Conservation (phyloP, 2,329 filamentous ascomycete genomes). For the Ilyonectria robusta region DNA sequence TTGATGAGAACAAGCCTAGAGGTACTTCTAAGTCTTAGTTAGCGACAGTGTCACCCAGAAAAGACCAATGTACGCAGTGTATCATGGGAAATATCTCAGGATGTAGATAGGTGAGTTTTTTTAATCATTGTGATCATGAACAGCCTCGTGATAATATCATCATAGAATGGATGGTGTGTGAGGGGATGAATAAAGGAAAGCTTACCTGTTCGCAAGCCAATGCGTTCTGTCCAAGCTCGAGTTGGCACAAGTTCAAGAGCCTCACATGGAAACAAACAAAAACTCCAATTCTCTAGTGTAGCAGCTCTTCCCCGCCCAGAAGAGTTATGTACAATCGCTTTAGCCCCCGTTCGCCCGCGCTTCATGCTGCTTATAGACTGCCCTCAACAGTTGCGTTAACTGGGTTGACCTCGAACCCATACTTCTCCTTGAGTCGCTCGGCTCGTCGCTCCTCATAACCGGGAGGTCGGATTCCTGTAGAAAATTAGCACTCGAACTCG, state of each 20-base stretch:
- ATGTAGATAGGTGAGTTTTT: constrained; percentile 50
- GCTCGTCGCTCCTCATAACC: constrained; percentile 89
- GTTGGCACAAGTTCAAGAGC: constrained; percentile 45
- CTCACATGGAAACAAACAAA: constrained; percentile 50
- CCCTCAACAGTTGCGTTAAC: constrained; percentile 67
- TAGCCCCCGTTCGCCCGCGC: constrained; percentile 44
- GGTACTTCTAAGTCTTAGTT: constrained; percentile 1
- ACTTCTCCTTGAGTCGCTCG: constrained; percentile 86
- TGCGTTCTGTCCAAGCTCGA: constrained; percentile 29
- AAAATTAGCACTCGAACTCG: constrained; percentile 29
- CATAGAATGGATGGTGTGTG: constrained; percentile 47
- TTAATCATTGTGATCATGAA: constrained; percentile 62
- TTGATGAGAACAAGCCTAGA: not conserved
- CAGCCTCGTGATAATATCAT: constrained; percentile 62
- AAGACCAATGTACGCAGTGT: not conserved
- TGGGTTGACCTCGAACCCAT: constrained; percentile 86
- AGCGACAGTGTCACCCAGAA: constrained; percentile 8
- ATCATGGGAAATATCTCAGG: constrained; percentile 18
- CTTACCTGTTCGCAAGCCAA: constrained; percentile 42
- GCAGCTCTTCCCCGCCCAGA: constrained; percentile 53
- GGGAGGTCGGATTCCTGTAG: constrained; percentile 80
- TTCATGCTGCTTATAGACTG: constrained; percentile 53
- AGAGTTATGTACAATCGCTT: constrained; percentile 56
- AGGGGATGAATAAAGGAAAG: constrained; percentile 1
- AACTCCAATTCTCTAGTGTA: constrained; percentile 60